Conservation (phyloP, 2,329 filamentous ascomycete species). For the Arthrobotrys conoides region DNA sequence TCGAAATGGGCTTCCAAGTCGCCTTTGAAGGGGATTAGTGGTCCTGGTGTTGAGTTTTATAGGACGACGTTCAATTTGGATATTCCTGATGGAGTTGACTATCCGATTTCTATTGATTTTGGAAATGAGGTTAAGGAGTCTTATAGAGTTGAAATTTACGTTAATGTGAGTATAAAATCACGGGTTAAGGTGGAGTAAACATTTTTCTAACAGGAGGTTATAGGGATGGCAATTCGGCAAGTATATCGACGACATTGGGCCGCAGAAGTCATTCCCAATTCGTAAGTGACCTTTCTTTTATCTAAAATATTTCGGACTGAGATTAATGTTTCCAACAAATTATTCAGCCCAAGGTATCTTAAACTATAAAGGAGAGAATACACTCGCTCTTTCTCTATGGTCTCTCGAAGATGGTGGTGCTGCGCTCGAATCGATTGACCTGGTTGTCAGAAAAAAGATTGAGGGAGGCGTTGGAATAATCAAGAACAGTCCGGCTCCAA, state of each 20-base stretch:
- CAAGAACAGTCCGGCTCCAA: conserved; percentile 61
- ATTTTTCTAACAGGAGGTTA: background rate
- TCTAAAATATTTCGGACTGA: background rate
- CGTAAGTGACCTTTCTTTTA: conserved; percentile 74
- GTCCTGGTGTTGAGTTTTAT: conserved; percentile 74
- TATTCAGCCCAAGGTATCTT: conserved; percentile 69
- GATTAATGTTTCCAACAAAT: background rate
- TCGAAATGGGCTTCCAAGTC: conserved; percentile 68
- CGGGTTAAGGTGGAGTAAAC: background rate
- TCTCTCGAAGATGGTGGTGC: conserved; percentile 73
- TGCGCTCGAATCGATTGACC: conserved; percentile 72
- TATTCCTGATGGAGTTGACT: conserved; percentile 73
- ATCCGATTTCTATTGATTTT: conserved; percentile 75
- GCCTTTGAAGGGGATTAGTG: conserved; percentile 68
- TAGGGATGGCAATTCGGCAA: conserved; percentile 78
- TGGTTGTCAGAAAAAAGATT: conserved; percentile 71
- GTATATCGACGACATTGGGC: conserved; percentile 78
- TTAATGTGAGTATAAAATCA: conserved; percentile 72
- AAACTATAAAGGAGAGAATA: conserved; percentile 79
- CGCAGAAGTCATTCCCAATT: conserved; percentile 79
- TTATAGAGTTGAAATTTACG: conserved; percentile 77
- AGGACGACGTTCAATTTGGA: conserved; percentile 72
- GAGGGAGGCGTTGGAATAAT: conserved; percentile 71
- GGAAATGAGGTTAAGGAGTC: conserved; percentile 68
- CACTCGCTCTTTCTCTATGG: conserved; percentile 79